Evolutionary conservation across 192 early-diverging fungal genomes (phyloP).

Genomic region (Backusella westeae): DNA sequence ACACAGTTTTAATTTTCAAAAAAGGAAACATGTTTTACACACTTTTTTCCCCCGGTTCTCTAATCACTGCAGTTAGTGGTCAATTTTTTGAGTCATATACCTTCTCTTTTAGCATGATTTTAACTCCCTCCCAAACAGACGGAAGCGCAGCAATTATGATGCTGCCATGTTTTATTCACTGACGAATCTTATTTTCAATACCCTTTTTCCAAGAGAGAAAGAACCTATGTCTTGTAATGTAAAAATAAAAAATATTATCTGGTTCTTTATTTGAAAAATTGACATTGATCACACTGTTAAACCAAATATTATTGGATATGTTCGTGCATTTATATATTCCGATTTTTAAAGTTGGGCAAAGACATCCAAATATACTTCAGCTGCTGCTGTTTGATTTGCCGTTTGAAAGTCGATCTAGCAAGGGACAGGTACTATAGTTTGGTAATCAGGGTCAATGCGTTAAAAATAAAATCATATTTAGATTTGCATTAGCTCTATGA

Average conservation of each 20-base stretch:
- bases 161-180: background rate
- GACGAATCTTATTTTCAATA: background rate
- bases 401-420: background rate
- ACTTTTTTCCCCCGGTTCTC: too few species aligned
- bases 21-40: too few species aligned
- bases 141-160: background rate
- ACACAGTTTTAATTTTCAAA: too few species aligned
- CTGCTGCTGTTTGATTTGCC: background rate
- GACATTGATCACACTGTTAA: background rate
- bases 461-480: background rate
- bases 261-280: background rate
- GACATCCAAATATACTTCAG: background rate
- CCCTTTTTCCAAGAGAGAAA: background rate
- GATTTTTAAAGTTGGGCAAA: background rate
- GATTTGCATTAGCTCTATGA: background rate
- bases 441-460: too few species aligned
- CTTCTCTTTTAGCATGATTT: background rate
- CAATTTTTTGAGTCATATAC: background rate
- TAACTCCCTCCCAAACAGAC: background rate
- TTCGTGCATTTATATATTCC: background rate
- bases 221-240: background rate
- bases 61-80: background rate
- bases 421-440: background rate
- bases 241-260: background rate
- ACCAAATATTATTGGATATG: background rate